phyloP scores from a whole-genome alignment of 257 asterid species.

The Sherardia arvensis region DNA sequence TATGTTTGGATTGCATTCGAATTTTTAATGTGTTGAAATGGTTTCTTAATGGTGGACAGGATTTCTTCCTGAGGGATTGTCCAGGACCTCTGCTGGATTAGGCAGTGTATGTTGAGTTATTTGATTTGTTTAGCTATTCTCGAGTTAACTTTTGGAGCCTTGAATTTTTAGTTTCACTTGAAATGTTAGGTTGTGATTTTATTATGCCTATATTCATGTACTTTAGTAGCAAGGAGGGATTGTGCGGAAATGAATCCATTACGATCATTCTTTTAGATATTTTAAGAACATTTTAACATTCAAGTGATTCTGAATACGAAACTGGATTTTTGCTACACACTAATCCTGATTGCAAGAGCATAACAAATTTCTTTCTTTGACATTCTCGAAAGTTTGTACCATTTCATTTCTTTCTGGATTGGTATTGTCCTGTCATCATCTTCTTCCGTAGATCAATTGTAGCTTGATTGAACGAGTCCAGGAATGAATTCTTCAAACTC shows the following conservation, averaged over 20 bases:
- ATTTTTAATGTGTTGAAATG: not conserved
- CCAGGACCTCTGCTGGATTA: conserved; percentile 92
- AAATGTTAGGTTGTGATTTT: no score
- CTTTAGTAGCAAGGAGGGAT: not conserved
- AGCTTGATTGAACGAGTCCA: no score
- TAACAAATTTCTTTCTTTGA: no score
- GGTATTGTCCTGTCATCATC: no score
- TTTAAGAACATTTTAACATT: not conserved
- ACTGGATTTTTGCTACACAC: not conserved
- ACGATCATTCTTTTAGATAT: not conserved
- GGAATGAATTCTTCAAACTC: no score
- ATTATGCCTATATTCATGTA: not conserved
- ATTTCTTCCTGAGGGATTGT: conserved; percentile 92
- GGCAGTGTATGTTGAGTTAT: conserved; percentile 84
- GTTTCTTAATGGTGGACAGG: conserved; percentile 44
- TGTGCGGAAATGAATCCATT: not conserved
- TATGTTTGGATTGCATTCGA: no score
- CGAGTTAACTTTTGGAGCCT: not conserved
- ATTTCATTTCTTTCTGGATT: no score
- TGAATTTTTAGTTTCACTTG: not conserved
- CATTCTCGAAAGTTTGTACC: no score
- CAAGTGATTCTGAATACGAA: not conserved
- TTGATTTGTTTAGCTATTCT: no score
- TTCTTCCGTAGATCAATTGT: no score
- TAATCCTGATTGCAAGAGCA: not conserved